Base-by-base conservation (phyloP, 1,284 basidiomycete genomes). In the Anthracocystis panici-leucophaei region DNA sequence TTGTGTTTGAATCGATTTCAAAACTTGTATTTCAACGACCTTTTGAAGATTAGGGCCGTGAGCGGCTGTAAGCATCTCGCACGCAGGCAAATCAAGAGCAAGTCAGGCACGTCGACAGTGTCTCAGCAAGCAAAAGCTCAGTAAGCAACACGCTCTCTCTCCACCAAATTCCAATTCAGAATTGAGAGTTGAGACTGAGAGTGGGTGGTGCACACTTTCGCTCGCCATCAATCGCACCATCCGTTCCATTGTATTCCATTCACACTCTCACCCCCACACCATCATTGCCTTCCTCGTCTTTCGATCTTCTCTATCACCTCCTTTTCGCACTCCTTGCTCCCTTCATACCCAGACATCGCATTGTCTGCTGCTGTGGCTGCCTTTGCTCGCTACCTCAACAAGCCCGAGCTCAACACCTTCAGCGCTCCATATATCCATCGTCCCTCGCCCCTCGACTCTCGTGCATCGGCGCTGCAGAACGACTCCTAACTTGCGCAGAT, bases 61-160 rank as follows among this genome's bases (percentile, higher is more conserved):
- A 56, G 45, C 54, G 35, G 21, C 31, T 38, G 35, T 10, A 38
- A 38, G 35, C 12, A 14, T 14, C 35, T 3, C 35, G 14, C 35
- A 38, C 11, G 31, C 31, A 33, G 31, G 11, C 2, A 10, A 33
- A 33, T 33, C 23, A 20, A 20, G 16, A 40, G 42, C 12, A 44
- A 38, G n/a, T 31, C 29, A 40, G 55, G 61, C 61, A 40, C 29
- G 7, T 14, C 16, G 25, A 6, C 35, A 38, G 35, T 38, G 35
- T 14, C 14, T 38, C 35, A 38, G 35, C 35, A 38, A 38, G 35
- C 35, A 10, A 16, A 38, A 38, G 35, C 35, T 38, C 35, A 38
- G 18, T 23, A 35, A 31, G 40, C 27, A 41, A 29, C 49, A 54
- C 41, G 41, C 50, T 46, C 46, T 52, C 59, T 65, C 64, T 65